phyloP scores from a whole-genome alignment of 1,284 basidiomycete species.

The Pyrrhoderma noxium region DNA sequence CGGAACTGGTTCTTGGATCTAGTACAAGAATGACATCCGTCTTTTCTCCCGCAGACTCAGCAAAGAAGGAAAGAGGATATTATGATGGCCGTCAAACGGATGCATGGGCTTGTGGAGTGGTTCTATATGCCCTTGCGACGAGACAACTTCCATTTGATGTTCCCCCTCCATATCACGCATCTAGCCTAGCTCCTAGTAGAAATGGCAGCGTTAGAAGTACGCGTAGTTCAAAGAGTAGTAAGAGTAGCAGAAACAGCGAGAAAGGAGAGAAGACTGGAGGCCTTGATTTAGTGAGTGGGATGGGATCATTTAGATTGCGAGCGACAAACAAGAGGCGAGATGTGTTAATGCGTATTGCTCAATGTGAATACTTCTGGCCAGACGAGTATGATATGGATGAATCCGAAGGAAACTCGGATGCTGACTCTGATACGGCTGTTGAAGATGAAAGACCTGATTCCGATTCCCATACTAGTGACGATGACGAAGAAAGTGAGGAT shows the following conservation, averaged over 20 bases:
- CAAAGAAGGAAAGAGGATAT: conserved; percentile 33
- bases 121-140: conserved; percentile 69
- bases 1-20: conserved; percentile 69
- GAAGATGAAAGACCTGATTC: conserved; percentile 23
- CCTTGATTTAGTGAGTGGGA: background rate
- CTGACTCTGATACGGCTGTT: conserved; percentile 17
- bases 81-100: conserved; percentile 89
- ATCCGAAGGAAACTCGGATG: conserved; percentile 6
- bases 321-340: conserved; percentile 33
- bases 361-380: conserved; percentile 73
- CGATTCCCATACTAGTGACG: conserved; percentile 24
- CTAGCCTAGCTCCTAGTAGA: conserved; percentile 15
- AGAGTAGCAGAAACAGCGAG: too few relatives aligned
- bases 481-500: conserved; percentile 13
- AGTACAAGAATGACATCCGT: background rate
- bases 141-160: conserved; percentile 58
- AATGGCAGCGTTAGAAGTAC: conserved; percentile 18
- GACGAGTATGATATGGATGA: conserved; percentile 11
- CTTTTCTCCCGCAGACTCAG: conserved; percentile 19
- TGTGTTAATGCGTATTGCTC: conserved; percentile 71
- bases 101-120: conserved; percentile 84
- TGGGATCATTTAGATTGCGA: conserved; percentile 8
- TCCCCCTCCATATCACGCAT: conserved; percentile 23
- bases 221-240: conserved; percentile 1
- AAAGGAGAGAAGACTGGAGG: too few relatives aligned